phyloP scores from a whole-genome alignment of 139 green algal genomes.

The Tetraselmis striata region DNA sequence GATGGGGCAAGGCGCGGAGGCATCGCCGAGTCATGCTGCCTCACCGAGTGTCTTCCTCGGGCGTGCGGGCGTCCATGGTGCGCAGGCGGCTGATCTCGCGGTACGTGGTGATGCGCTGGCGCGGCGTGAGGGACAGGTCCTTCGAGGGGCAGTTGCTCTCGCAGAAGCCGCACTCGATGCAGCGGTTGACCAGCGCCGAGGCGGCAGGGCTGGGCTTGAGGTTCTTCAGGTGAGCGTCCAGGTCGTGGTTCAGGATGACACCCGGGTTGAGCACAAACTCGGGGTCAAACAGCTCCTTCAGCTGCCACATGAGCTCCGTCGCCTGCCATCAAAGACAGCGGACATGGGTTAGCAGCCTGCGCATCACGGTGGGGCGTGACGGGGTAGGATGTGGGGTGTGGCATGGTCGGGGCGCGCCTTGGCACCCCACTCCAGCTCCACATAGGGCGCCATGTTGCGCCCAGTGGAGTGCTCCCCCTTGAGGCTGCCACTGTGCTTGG shows the following conservation, averaged over 20 bases:
- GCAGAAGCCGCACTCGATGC: slow-evolving; percentile 99
- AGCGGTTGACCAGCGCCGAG: slow-evolving; percentile 71
- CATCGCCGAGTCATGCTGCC: too few relatives aligned
- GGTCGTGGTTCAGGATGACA: slow-evolving; percentile 73
- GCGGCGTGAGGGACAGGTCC: slow-evolving; percentile 88
- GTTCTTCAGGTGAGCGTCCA: slow-evolving; percentile 77
- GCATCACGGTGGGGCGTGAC: too few relatives aligned
- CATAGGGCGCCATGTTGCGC: slow-evolving; percentile 91
- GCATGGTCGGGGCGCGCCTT: too few relatives aligned
- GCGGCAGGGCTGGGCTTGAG: slow-evolving; percentile 82
- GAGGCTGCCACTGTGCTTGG: slow-evolving; percentile 86
- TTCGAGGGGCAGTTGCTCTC: slow-evolving; percentile 92
- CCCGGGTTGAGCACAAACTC: slow-evolving; percentile 87
- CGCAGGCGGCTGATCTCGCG: slow-evolving; percentile 81
- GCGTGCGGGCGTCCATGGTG: slow-evolving; percentile 25
- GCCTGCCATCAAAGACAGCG: too few relatives aligned
- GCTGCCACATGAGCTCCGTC: slow-evolving; percentile 95
- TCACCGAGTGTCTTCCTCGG: slow-evolving; percentile 48
- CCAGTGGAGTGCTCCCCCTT: slow-evolving; percentile 94
- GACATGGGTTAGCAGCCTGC: too few relatives aligned
- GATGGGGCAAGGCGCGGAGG: not conserved
- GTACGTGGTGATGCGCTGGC: slow-evolving; percentile 81
- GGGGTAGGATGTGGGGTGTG: too few relatives aligned
- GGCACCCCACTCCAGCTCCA: slow-evolving; percentile 97
- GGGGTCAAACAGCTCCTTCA: slow-evolving; percentile 95